phyloP scores from a whole-genome alignment of 768 basidiomycete genomes.

The Boletus vermiculosoides region DNA sequence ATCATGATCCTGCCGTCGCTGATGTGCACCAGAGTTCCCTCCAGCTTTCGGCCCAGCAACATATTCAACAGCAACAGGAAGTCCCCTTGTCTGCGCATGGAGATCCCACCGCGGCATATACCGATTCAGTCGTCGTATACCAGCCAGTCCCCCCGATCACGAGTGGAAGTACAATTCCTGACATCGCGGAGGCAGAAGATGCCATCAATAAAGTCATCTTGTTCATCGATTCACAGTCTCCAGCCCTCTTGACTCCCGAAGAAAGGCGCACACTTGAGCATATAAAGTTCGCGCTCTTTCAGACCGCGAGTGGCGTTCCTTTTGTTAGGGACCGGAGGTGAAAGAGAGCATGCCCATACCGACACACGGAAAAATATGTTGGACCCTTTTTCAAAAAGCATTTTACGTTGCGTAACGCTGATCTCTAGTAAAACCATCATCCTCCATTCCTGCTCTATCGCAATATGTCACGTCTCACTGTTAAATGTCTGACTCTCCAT shows the following conservation, averaged over 20 bases:
- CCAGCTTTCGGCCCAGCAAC: constrained; percentile 31
- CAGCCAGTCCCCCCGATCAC: constrained; percentile 33
- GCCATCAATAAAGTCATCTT: constrained; percentile 53
- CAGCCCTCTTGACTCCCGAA: constrained; percentile 28
- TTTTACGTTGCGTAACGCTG: constrained; percentile 12
- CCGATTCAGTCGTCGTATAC: constrained; percentile 33
- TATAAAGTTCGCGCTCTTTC: constrained; percentile 55
- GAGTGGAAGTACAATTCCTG: constrained; percentile 35
- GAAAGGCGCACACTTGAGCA: constrained; percentile 44
- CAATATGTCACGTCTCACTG: constrained; percentile 18
- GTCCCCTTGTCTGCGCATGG: constrained; percentile 30
- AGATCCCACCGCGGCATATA: constrained; percentile 25
- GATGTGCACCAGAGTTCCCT: constrained; percentile 30
- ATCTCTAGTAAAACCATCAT: constrained; percentile 13
- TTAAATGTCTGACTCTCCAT: constrained; percentile 19
- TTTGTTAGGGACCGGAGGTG: constrained; percentile 35
- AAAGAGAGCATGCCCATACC: constrained; percentile 2
- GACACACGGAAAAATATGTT: background rate
- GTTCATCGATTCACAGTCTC: constrained; percentile 47
- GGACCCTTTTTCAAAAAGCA: constrained; percentile 21
- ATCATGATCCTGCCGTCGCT: constrained; percentile 24
- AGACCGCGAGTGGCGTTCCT: constrained; percentile 39
- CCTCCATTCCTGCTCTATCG: constrained; percentile 12
- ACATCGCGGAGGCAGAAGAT: constrained; percentile 50
- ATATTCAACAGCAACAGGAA: constrained; percentile 30